A percentile compares a stretch with the other conserved stretches of the same genome.
These are phyloP conservation scores for Ustilago nuda DNA, from an alignment of 1,284 basidiomycete genomes.

Conservation along the genomic window DNA sequence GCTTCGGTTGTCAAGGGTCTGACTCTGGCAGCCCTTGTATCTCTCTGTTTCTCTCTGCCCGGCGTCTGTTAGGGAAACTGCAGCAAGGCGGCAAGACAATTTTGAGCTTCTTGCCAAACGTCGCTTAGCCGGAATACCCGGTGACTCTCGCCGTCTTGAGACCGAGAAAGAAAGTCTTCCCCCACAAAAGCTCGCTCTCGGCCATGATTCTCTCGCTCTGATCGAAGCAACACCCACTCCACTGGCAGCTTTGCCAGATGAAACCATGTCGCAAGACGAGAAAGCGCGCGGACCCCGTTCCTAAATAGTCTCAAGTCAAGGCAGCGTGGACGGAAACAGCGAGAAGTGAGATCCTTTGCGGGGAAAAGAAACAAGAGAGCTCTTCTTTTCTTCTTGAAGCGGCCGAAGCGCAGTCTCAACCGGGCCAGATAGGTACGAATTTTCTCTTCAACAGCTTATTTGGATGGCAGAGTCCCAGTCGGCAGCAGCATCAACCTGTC, in stretches of 20 bases:
- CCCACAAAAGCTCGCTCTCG: not conserved
- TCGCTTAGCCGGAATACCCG: constrained; percentile 46
- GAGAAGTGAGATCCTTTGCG: constrained; percentile 9
- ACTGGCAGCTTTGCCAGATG: too few species aligned
- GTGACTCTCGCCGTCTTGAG: not conserved
- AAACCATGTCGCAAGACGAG: not conserved
- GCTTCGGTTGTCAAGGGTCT: not conserved
- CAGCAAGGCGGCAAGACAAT: not conserved
- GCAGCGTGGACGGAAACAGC: not conserved
- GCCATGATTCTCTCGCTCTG: not conserved
- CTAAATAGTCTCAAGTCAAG: not conserved
- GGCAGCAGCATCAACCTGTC: not conserved
- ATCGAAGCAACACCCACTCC: too few species aligned
- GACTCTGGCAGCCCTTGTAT: not conserved
- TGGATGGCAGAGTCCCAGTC: constrained; percentile 16
- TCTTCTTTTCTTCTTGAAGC: constrained; percentile 7
- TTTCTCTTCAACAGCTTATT: not conserved
- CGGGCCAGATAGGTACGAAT: constrained; percentile 23
- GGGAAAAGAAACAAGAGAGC: constrained; percentile 12
- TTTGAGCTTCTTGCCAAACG: not conserved
- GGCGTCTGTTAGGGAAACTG: not conserved
- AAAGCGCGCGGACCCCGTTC: constrained; percentile 14
- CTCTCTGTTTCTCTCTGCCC: not conserved
- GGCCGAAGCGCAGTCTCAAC: constrained; percentile 3
- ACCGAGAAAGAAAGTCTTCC: not conserved